Percentiles rank a stretch among this genome's conserved stretches.
Evolutionary conservation across 176 grass and related monocot genomes (phyloP).

Genomic region (Tillandsia fasciculata): DNA sequence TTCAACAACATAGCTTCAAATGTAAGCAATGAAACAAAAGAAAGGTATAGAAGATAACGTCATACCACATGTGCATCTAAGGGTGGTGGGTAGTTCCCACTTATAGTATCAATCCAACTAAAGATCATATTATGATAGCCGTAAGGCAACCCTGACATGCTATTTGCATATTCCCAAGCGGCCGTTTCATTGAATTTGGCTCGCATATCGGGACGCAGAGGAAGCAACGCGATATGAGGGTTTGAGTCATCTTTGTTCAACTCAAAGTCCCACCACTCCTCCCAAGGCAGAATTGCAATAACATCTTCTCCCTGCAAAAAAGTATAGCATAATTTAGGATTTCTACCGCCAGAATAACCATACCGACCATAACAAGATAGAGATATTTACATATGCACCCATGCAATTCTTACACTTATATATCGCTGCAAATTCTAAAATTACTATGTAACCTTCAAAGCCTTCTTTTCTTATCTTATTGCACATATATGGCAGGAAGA

Average conservation of each 20-base stretch:
- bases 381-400: too few relatives aligned
- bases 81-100: conserved; percentile 74
- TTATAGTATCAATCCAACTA: conserved; percentile 97
- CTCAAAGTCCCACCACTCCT: conserved; percentile 97
- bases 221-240: conserved; percentile 85
- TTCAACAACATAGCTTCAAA: neutral
- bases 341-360: neutral
- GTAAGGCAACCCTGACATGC: conserved; percentile 71
- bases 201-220: conserved; percentile 57
- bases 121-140: conserved; percentile 99
- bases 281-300: conserved; percentile 89
- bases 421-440: too few relatives aligned
- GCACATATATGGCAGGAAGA: too few relatives aligned
- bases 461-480: too few relatives aligned
- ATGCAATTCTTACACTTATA: too few relatives aligned
- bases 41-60: conserved; percentile 8
- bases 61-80: conserved; percentile 97
- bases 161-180: conserved; percentile 87
- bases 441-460: too few relatives aligned
- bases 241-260: conserved; percentile 72
- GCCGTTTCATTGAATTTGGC: conserved; percentile 92
- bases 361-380: neutral
- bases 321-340: neutral
- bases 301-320: conserved; percentile 78
- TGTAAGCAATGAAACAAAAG: neutral